A percentile compares a stretch with the other conserved stretches of the same genome.
phyloP scores from a whole-genome alignment of 2,329 filamentous ascomycete genomes.

The Lizonia empirigonia region DNA sequence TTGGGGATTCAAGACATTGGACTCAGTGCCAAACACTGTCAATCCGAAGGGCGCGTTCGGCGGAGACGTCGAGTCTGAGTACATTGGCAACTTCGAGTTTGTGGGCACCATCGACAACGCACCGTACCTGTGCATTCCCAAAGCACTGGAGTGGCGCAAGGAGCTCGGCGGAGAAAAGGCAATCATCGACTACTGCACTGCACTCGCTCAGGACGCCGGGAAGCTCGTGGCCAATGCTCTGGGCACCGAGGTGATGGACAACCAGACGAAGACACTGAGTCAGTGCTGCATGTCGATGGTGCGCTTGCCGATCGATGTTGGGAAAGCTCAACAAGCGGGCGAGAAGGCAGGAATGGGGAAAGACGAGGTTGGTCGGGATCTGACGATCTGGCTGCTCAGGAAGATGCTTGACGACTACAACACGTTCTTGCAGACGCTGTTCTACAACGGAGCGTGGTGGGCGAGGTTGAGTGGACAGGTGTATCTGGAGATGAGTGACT shows the following conservation, averaged over 20 bases:
- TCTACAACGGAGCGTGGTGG: conserved; percentile 70
- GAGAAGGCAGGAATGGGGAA: conserved; percentile 24
- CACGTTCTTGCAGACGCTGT: conserved; percentile 72
- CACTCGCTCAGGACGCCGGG: conserved; percentile 69
- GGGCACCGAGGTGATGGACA: conserved; percentile 75
- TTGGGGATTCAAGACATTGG: conserved; percentile 59
- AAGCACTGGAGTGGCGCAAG: conserved; percentile 72
- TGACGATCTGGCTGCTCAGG: conserved; percentile 51
- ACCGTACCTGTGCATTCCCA: conserved; percentile 73
- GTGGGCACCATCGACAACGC: conserved; percentile 76
- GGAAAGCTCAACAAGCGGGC: conserved; percentile 32
- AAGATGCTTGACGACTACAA: conserved; percentile 62
- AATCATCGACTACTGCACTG: conserved; percentile 67
- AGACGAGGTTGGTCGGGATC: conserved; percentile 26
- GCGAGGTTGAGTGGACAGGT: conserved; percentile 78
- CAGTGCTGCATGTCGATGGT: conserved; percentile 76
- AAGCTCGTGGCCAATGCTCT: conserved; percentile 65
- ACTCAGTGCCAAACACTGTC: conserved; percentile 59
- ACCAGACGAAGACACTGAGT: conserved; percentile 64
- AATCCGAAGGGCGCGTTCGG: conserved; percentile 32
- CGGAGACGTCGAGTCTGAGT: conserved; percentile 59
- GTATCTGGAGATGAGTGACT: conserved; percentile 81
- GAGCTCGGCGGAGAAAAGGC: conserved; percentile 74
- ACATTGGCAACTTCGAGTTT: conserved; percentile 75
- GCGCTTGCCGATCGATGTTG: conserved; percentile 66